A percentile compares a stretch with the other conserved stretches of the same genome.
These are phyloP conservation scores for Xylaria sp. DNA, from an alignment of 2,329 filamentous ascomycete species.

Conservation along the genomic window DNA sequence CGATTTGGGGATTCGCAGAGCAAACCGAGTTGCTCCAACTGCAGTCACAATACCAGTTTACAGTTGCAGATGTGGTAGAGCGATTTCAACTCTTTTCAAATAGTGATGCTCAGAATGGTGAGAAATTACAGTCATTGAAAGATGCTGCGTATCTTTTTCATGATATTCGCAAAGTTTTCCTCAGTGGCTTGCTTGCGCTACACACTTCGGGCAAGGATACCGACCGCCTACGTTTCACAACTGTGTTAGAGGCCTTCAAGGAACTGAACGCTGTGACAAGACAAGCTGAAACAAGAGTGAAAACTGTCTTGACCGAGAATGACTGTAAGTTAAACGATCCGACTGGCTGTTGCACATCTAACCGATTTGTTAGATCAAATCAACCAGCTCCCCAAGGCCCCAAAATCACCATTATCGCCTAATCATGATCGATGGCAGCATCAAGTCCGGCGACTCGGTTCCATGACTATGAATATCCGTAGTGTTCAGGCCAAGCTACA, in stretches of 20 bases:
- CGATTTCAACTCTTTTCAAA: conserved; percentile 72
- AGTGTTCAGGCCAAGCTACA: conserved; percentile 95
- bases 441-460: conserved; percentile 88
- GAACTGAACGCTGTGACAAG: conserved; percentile 70
- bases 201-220: conserved; percentile 81
- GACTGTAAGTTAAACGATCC: conserved; percentile 67
- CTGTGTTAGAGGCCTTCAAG: conserved; percentile 79
- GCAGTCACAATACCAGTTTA: conserved; percentile 88
- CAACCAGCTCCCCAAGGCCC: conserved; percentile 64
- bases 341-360: conserved; percentile 1
- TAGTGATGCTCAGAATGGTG: conserved; percentile 76
- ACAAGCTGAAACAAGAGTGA: conserved; percentile 72
- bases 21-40: conserved; percentile 89
- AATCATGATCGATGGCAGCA: conserved; percentile 85
- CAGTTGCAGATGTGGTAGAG: conserved; percentile 75
- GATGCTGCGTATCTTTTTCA: conserved; percentile 83
- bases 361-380: conserved; percentile 26
- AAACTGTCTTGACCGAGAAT: conserved; percentile 78
- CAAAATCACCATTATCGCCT: conserved; percentile 72
- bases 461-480: conserved; percentile 88
- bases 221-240: conserved; percentile 82
- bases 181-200: conserved; percentile 89
- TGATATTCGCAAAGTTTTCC: conserved; percentile 81
- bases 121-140: conserved; percentile 83
- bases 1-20: conserved; percentile 78